Evolutionary conservation across 305 asterid species (phyloP).

Genomic region (Fraxinus sp.): DNA sequence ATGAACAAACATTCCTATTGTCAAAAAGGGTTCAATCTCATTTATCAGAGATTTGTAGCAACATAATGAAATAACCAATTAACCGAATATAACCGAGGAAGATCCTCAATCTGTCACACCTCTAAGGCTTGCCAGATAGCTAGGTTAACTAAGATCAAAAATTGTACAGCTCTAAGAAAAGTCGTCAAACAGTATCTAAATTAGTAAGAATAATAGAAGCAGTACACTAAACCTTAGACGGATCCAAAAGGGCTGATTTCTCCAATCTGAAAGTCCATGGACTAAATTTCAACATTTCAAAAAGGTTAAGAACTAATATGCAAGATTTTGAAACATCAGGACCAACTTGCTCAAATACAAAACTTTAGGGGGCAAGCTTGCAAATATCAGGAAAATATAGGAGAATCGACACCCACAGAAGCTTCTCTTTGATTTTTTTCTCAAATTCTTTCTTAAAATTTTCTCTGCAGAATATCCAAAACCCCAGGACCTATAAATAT

Average conservation of each 20-base stretch:
- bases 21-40: not conserved
- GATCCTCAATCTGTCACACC: not conserved
- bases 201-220: not conserved
- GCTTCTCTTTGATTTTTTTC: not conserved
- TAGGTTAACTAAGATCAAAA: not conserved
- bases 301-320: not conserved
- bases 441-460: not conserved
- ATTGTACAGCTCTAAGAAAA: not conserved
- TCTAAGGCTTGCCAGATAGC: not conserved
- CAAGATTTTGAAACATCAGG: not conserved
- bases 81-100: not conserved
- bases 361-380: not conserved
- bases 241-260: not conserved
- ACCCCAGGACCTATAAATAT: not conserved
- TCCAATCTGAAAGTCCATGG: not conserved
- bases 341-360: not conserved
- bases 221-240: not conserved
- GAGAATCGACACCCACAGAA: not conserved
- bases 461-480: not conserved
- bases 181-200: not conserved
- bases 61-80: not conserved
- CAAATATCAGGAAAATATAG: not conserved
- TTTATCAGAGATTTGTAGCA: not conserved
- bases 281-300: not conserved
- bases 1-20: not conserved